A percentile compares a stretch with the other conserved stretches of the same genome.
phyloP scores from a whole-genome alignment of 2,329 filamentous ascomycete species.

The Lecanicillium sp. region DNA sequence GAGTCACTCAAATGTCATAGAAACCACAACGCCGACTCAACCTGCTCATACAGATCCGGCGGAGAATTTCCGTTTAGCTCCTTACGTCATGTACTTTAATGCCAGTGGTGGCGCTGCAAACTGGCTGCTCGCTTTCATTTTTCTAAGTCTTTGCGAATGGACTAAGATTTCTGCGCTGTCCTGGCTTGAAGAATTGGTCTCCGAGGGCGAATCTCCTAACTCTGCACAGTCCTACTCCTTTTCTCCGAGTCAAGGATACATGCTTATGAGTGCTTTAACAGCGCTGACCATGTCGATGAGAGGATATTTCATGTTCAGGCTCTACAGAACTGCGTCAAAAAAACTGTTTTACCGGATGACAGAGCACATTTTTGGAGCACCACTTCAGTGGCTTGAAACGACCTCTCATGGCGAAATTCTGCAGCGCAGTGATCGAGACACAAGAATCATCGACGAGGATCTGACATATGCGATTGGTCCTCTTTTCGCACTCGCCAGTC shows the following conservation, averaged over 20 bases:
- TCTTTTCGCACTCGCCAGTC: neutral
- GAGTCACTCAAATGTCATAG: neutral
- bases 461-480: neutral
- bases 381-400: constrained; percentile 1
- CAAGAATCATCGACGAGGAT: neutral
- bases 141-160: constrained; percentile 35
- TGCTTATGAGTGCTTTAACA: constrained; percentile 41
- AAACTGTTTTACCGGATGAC: neutral
- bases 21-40: neutral
- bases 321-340: constrained; percentile 11
- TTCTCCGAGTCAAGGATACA: neutral
- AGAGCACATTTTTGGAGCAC: constrained; percentile 2
- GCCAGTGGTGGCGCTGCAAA: neutral
- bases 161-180: neutral
- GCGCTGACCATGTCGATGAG: constrained; percentile 41
- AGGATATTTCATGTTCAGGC: constrained; percentile 51
- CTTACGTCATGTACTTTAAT: constrained; percentile 2
- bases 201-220: neutral
- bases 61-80: neutral
- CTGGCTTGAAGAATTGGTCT: neutral
- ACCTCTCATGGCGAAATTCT: constrained; percentile 2
- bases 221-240: neutral
- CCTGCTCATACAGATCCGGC: neutral
- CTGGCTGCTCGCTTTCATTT: constrained; percentile 43
- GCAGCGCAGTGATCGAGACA: neutral